These are phyloP conservation scores for Nothomitra cinnamomea DNA, from an alignment of 2,329 filamentous ascomycete species.

Conservation along the genomic window DNA sequence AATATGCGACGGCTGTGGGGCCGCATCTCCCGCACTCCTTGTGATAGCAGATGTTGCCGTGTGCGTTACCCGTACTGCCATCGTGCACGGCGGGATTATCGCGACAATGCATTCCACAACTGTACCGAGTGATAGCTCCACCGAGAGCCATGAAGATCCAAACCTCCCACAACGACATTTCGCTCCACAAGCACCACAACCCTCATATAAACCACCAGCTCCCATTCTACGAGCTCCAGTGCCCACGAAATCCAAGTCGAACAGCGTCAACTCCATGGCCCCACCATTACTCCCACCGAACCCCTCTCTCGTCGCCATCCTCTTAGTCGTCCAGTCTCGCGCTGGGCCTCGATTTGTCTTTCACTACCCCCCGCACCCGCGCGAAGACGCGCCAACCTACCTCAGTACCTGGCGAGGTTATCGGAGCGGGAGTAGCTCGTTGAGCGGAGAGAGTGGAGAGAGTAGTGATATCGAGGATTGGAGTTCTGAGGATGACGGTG, in stretches of 20 bases:
- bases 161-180: too few species aligned
- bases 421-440: constrained; percentile 5
- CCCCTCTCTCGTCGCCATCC: constrained; percentile 47
- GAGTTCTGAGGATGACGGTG: constrained; percentile 3
- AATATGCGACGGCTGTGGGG: too few species aligned
- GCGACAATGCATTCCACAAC: too few species aligned
- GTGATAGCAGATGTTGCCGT: too few species aligned
- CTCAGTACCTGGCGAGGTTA: constrained; percentile 5
- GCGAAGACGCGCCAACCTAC: constrained; percentile 20
- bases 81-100: too few species aligned
- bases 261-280: constrained; percentile 3
- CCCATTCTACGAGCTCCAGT: too few species aligned
- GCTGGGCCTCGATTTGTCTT: constrained; percentile 72
- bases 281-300: constrained; percentile 27
- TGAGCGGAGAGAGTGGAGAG: constrained; percentile 11
- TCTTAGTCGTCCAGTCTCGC: constrained; percentile 57
- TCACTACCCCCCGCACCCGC: constrained; percentile 56
- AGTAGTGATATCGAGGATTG: constrained; percentile 11
- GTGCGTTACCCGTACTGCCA: too few species aligned
- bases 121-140: too few species aligned
- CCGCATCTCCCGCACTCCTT: too few species aligned
- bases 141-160: too few species aligned
- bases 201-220: too few species aligned
- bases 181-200: too few species aligned
- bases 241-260: not conserved